Evolutionary conservation across 768 basidiomycete genomes (phyloP).

Genomic region (Trametopsis cervina): DNA sequence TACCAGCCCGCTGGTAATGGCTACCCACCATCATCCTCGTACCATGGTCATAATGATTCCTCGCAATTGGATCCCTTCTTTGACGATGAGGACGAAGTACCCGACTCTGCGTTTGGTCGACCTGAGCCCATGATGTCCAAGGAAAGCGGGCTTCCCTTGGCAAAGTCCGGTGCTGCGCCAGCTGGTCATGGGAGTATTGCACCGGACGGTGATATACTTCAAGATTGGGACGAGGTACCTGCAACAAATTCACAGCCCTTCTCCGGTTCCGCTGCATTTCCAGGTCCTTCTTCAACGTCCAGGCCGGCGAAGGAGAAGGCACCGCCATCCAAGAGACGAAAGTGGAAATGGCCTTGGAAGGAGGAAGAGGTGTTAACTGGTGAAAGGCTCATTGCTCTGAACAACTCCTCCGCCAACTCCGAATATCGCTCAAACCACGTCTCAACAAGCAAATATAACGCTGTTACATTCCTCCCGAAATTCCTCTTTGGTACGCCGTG

Average conservation of each 20-base stretch:
- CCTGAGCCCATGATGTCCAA: slow-evolving; percentile 37
- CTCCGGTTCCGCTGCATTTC: slow-evolving; percentile 30
- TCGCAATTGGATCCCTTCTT: slow-evolving; percentile 79
- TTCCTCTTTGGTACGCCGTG: slow-evolving; percentile 73
- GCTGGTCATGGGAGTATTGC: slow-evolving; percentile 43
- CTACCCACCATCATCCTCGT: slow-evolving; percentile 50
- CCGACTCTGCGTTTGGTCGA: slow-evolving; percentile 60
- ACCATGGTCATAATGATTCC: slow-evolving; percentile 21
- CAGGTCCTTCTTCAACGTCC: slow-evolving; percentile 24
- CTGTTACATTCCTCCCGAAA: slow-evolving; percentile 82
- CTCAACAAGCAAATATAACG: slow-evolving; percentile 93
- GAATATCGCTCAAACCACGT: slow-evolving; percentile 79
- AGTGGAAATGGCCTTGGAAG: slow-evolving; percentile 87
- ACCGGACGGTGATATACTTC: slow-evolving; percentile 40
- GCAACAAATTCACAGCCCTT: slow-evolving; percentile 22
- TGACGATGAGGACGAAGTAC: slow-evolving; percentile 63
- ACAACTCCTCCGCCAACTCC: slow-evolving; percentile 59
- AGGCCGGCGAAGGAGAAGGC: slow-evolving; percentile 8
- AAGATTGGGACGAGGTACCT: slow-evolving; percentile 62
- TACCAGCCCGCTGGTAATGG: slow-evolving; percentile 46
- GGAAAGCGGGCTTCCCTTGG: slow-evolving; percentile 49
- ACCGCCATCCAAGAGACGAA: slow-evolving; percentile 22
- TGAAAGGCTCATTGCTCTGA: slow-evolving; percentile 78
- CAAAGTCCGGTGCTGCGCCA: slow-evolving; percentile 51
- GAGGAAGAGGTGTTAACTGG: slow-evolving; percentile 58